Base-by-base conservation (phyloP, 2,329 filamentous ascomycete species). In the Shiraia bambusicola region DNA sequence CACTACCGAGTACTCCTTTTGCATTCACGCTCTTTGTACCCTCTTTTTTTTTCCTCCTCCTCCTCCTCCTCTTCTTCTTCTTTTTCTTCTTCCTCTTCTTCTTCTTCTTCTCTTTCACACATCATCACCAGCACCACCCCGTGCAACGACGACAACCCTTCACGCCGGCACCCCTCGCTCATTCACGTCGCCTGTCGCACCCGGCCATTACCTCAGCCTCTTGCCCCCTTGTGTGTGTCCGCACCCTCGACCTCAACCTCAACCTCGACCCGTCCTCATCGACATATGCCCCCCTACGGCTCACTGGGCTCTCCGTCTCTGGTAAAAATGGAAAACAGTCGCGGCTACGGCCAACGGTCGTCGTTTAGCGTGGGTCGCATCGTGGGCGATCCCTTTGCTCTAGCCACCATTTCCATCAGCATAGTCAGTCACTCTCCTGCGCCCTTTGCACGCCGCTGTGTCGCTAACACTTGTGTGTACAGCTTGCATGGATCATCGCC, bases 401-500 rank as follows among this genome's bases (percentile, higher is more conserved):
- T 98, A 47, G 90, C 91, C 40, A 97, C 93, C 26, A 82, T 95
- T 52, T 96, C 92, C 43, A 96, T 97, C 69, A 82, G 87, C 50
- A 78, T 88, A 65, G 92, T 96, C 82, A 70, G 89, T 80, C 44
- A 39, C 27, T 22, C 12, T 27, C 37, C 38, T 25, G 32, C 24
- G 12, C 17, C 22, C 15, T 8, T 7, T 8, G n/a, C 31, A 14
- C 42, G 34, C 38, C 40, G 53, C 54, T 45, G 49, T 39, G 56
- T 22, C 19, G 19, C 57, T 54, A 39, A 52, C 28, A 40, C 49
- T 22, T 8, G 8, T 22, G 19, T 5, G 19, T 26, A 50, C 67
- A 97, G 92, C 83, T 95, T 52, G 92, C 91, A 45, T 98, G 93
- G 93, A 71, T 95, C 55, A 95, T 98, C 62, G 83, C 89, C 32